These are phyloP conservation scores for Orbilia brochopaga DNA, from an alignment of 2,329 filamentous ascomycete species.

Conservation along the genomic window DNA sequence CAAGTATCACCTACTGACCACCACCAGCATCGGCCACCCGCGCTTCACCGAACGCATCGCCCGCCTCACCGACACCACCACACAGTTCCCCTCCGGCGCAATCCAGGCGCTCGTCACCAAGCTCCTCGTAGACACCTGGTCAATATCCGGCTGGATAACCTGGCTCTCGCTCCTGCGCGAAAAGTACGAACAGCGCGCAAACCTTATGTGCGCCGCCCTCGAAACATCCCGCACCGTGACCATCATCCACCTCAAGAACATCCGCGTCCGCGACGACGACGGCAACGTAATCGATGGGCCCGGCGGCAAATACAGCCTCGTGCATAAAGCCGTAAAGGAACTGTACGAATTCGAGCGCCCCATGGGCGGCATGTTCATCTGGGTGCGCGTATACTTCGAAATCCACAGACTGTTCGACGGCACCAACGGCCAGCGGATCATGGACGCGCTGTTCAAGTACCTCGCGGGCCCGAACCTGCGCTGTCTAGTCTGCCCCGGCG, in stretches of 20 bases:
- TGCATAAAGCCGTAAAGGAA: conserved; percentile 41
- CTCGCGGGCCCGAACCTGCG: conserved; percentile 57
- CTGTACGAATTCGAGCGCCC: conserved; percentile 82
- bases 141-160: conserved; percentile 82
- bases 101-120: conserved; percentile 82
- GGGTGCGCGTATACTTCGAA: conserved; percentile 75
- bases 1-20: not conserved
- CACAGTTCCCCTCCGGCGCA: conserved; percentile 86
- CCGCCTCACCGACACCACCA: conserved; percentile 76
- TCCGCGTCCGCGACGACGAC: conserved; percentile 30
- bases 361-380: conserved; percentile 89
- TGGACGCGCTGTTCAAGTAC: conserved; percentile 52
- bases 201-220: conserved; percentile 74
- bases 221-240: conserved; percentile 32
- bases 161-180: conserved; percentile 87
- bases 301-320: conserved; percentile 28
- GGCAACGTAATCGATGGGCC: conserved; percentile 27
- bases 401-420: conserved; percentile 70
- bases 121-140: conserved; percentile 80
- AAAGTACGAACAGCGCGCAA: conserved; percentile 84
- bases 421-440: conserved; percentile 51
- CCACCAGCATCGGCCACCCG: conserved; percentile 71
- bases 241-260: conserved; percentile 40
- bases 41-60: conserved; percentile 74
- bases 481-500: conserved; percentile 70